phyloP scores from a whole-genome alignment of 163 green algal species.

The Coccomyxa subellipsoidea region DNA sequence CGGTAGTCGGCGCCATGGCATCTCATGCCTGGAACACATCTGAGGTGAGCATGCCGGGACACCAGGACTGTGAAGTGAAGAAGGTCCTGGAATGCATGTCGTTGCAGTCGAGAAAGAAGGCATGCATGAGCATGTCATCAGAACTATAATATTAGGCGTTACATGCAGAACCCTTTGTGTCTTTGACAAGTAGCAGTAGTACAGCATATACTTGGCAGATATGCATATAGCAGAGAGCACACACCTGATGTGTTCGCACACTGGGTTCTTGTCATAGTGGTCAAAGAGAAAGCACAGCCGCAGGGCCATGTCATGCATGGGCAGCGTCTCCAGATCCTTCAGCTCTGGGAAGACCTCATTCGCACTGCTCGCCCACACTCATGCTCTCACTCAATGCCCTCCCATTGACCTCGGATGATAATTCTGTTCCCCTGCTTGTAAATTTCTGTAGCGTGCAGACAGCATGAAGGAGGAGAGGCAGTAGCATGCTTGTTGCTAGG shows the following conservation, averaged over 20 bases:
- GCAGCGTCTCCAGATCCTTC: background rate
- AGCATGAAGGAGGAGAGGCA: background rate
- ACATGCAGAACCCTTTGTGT: too few relatives aligned
- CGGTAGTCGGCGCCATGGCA: background rate
- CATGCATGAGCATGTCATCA: background rate
- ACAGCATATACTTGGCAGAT: background rate
- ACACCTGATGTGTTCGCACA: background rate
- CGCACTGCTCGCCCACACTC: background rate
- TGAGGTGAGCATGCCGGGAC: background rate
- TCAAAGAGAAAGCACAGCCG: conserved; percentile 7
- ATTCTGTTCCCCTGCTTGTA: background rate
- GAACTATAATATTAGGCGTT: too few relatives aligned
- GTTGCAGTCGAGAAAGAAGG: background rate
- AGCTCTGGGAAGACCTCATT: conserved; percentile 5
- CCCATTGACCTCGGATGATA: background rate
- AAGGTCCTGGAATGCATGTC: background rate
- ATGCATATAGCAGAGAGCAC: background rate
- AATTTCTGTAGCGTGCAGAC: background rate
- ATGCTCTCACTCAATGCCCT: background rate
- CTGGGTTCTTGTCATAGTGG: background rate
- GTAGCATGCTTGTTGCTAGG: too few relatives aligned
- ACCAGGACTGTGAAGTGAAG: background rate
- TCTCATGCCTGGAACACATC: background rate
- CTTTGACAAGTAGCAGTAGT: too few relatives aligned
- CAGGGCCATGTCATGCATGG: conserved; percentile 1